A percentile compares a stretch with the other conserved stretches of the same genome.
Evolutionary conservation across 2,329 filamentous ascomycete species (phyloP).

Genomic region (Capronia epimyces): DNA sequence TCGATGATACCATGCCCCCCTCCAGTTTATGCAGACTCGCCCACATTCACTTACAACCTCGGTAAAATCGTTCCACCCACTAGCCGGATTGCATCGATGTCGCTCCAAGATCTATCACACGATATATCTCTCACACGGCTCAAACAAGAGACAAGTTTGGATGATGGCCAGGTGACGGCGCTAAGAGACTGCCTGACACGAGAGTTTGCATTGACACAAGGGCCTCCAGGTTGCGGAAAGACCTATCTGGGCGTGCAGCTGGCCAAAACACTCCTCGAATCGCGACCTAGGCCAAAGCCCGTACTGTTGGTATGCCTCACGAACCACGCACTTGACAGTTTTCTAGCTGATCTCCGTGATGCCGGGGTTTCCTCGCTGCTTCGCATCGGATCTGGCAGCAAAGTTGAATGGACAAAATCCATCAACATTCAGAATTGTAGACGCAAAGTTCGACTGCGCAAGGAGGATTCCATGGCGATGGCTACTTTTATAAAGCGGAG

Average conservation of each 20-base stretch:
- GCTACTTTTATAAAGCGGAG: background rate
- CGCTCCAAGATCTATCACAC: conserved; percentile 10
- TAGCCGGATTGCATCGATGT: conserved; percentile 5
- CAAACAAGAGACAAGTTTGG: conserved; percentile 20
- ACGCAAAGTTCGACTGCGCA: conserved; percentile 12
- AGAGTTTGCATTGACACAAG: conserved; percentile 59
- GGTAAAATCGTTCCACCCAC: conserved; percentile 14
- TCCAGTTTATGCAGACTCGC: conserved; percentile 25
- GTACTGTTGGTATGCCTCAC: conserved; percentile 33
- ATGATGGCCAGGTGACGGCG: conserved; percentile 43
- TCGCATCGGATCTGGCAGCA: conserved; percentile 32
- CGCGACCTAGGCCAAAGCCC: conserved; percentile 27
- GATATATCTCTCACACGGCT: conserved; percentile 13
- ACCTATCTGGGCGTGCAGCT: conserved; percentile 56
- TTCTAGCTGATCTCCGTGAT: conserved; percentile 29
- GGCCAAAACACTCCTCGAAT: conserved; percentile 28
- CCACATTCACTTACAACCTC: conserved; percentile 28
- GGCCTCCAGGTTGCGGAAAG: conserved; percentile 67
- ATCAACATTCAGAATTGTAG: conserved; percentile 20
- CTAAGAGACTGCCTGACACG: conserved; percentile 50
- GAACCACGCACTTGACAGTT: conserved; percentile 34
- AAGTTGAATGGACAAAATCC: conserved; percentile 25
- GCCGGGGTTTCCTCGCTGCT: conserved; percentile 30
- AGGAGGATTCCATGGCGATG: conserved; percentile 3
- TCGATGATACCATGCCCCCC: conserved; percentile 13